phyloP scores from a whole-genome alignment of 257 asterid genomes.

The Henckelia pumila region DNA sequence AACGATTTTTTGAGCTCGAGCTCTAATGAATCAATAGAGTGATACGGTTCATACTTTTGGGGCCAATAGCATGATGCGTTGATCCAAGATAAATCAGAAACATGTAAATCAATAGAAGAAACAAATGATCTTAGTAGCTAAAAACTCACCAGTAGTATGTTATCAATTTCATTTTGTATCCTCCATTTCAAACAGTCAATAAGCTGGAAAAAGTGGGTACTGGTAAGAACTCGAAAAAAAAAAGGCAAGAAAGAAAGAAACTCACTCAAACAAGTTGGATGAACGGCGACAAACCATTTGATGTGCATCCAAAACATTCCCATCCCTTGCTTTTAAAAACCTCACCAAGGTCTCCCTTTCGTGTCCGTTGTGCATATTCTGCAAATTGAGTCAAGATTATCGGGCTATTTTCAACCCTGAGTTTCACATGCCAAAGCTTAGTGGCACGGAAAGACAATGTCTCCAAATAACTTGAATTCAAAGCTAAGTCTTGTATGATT shows the following conservation, averaged over 20 bases:
- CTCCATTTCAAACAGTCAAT: conserved; percentile 80
- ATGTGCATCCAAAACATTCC: conserved; percentile 59
- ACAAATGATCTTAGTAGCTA: neutral
- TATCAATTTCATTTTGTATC: conserved; percentile 70
- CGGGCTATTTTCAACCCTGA: neutral
- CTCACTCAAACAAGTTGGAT: neutral
- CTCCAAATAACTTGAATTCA: neutral
- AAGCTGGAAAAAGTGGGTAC: conserved; percentile 48
- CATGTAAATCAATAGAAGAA: neutral
- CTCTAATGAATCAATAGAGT: neutral
- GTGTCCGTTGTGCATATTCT: conserved; percentile 72
- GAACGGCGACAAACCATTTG: conserved; percentile 55
- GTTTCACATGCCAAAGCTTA: neutral
- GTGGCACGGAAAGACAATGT: neutral
- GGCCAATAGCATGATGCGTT: neutral
- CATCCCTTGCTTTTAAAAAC: conserved; percentile 93
- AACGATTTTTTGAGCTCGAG: neutral
- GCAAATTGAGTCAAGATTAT: conserved; percentile 25
- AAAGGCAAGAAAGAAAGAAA: neutral
- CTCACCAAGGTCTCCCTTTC: conserved; percentile 56
- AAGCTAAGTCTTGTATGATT: neutral
- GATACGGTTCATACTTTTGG: neutral
- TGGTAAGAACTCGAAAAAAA: conserved; percentile 17
- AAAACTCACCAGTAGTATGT: conserved; percentile 67
- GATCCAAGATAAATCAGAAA: neutral